Evolutionary conservation across 2,329 filamentous ascomycete genomes (phyloP).

Genomic region (Aspergillus sp.): DNA sequence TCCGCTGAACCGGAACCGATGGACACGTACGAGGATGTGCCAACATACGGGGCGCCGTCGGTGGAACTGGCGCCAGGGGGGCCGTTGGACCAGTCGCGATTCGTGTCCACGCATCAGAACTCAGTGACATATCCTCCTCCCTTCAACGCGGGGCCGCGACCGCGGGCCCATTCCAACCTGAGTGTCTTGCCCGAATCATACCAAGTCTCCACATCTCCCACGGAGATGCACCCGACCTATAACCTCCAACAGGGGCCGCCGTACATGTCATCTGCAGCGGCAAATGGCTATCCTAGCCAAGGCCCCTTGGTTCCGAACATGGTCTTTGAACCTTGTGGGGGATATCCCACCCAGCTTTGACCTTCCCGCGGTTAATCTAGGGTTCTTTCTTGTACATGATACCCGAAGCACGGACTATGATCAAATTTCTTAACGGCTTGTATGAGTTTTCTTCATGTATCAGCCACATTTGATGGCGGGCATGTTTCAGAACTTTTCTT

Average conservation of each 20-base stretch:
- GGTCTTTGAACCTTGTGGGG: slow-evolving; percentile 13
- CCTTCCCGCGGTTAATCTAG: not conserved
- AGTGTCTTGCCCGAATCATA: slow-evolving; percentile 24
- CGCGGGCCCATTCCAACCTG: slow-evolving; percentile 19
- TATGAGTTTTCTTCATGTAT: not conserved
- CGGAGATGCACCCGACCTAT: slow-evolving; percentile 17
- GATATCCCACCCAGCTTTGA: slow-evolving; percentile 20
- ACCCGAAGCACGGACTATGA: not conserved
- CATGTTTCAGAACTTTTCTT: not conserved
- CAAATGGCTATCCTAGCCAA: slow-evolving; percentile 18
- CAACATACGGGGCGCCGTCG: slow-evolving; percentile 13
- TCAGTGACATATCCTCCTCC: slow-evolving; percentile 35
- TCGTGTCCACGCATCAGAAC: slow-evolving; percentile 28
- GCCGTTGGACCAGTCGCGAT: slow-evolving; percentile 15
- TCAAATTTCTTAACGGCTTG: not conserved
- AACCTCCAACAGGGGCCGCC: slow-evolving; percentile 23
- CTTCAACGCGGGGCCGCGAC: slow-evolving; percentile 28
- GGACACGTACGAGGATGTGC: slow-evolving; percentile 19
- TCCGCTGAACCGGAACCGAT: slow-evolving; percentile 31
- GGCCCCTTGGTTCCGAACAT: slow-evolving; percentile 15
- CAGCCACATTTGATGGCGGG: slow-evolving; percentile 1
- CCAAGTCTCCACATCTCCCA: slow-evolving; percentile 24
- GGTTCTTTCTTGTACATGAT: slow-evolving; percentile 2
- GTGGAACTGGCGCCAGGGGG: slow-evolving; percentile 18
- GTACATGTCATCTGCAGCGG: slow-evolving; percentile 26